Conservation (phyloP, 2,329 filamentous ascomycete species). For the Penicillium sp. region DNA sequence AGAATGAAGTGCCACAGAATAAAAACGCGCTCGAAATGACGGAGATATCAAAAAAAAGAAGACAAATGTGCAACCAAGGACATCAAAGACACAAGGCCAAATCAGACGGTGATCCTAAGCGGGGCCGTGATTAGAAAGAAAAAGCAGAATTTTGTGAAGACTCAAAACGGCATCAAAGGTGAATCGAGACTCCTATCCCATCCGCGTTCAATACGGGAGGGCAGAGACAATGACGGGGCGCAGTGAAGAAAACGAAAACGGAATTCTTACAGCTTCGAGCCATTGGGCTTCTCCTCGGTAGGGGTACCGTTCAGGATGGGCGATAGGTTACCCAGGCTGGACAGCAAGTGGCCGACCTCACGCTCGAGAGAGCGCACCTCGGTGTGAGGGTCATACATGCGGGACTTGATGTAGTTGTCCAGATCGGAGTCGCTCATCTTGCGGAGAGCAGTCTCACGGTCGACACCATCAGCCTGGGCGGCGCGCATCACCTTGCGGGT, state of each 20-base stretch:
- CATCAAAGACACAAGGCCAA: conserved; percentile 4
- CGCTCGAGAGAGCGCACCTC: conserved; percentile 53
- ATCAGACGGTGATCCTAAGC: conserved; percentile 26
- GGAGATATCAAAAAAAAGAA: neutral
- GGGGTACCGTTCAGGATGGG: conserved; percentile 32
- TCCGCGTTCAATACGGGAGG: neutral
- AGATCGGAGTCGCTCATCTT: conserved; percentile 48
- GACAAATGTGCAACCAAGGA: conserved; percentile 5
- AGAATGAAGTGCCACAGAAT: neutral
- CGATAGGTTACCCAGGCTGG: conserved; percentile 36
- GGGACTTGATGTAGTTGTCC: conserved; percentile 52
- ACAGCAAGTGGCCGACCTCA: conserved; percentile 50
- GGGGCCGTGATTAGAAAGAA: conserved; percentile 23
- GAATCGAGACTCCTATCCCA: neutral
- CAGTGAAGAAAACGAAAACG: neutral
- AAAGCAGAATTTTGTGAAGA: neutral
- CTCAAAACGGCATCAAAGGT: neutral
- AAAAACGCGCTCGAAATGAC: conserved; percentile 25
- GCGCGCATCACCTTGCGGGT: conserved; percentile 92
- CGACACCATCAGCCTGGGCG: conserved; percentile 78
- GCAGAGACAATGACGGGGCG: neutral
- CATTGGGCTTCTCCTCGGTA: conserved; percentile 35
- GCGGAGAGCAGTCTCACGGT: conserved; percentile 51
- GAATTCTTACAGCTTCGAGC: conserved; percentile 39
- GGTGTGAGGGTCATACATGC: conserved; percentile 55